These are phyloP conservation scores for Trichosanthes truncata DNA, from an alignment of 306 rosid species.

Conservation along the genomic window DNA sequence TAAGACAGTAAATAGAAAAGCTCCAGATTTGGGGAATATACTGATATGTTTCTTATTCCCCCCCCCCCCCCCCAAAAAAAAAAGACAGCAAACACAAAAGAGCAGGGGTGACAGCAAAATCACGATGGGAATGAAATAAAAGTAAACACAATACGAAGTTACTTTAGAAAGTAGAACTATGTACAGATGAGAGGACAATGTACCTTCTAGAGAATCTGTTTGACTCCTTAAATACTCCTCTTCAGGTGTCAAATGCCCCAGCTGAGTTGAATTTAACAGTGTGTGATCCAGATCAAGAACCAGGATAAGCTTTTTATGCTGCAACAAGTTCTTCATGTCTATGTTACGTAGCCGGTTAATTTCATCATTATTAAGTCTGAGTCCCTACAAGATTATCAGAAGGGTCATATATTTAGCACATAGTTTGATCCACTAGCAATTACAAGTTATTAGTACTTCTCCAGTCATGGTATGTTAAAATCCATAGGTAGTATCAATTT, in stretches of 20 bases:
- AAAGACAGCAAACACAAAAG: neutral
- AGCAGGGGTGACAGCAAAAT: neutral
- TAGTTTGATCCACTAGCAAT: neutral
- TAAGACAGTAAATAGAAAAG: neutral
- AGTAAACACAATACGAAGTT: neutral
- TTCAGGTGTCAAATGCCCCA: slow-evolving; percentile 39
- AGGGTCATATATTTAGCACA: neutral
- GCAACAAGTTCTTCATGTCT: slow-evolving; percentile 52
- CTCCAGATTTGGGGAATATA: neutral
- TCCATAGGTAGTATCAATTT: neutral
- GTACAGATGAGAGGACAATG: neutral
- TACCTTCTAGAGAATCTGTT: slow-evolving; percentile 59
- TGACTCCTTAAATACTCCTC: slow-evolving; percentile 51
- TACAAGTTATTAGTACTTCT: neutral
- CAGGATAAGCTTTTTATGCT: slow-evolving; percentile 53
- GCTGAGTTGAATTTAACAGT: slow-evolving; percentile 57
- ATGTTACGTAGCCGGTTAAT: slow-evolving; percentile 49
- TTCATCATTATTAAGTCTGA: slow-evolving; percentile 70
- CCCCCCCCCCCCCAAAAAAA: too few relatives aligned
- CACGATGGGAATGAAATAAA: slow-evolving; percentile 1
- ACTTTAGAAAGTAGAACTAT: neutral
- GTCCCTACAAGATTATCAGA: slow-evolving; percentile 37
- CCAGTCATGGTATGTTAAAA: neutral
- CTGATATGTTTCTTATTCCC: neutral
- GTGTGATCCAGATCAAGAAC: slow-evolving; percentile 95